Percentiles rank a stretch among this genome's conserved stretches.
These are phyloP conservation scores for Annulohypoxylon truncatum DNA, from an alignment of 2,329 filamentous ascomycete genomes.

Conservation along the genomic window DNA sequence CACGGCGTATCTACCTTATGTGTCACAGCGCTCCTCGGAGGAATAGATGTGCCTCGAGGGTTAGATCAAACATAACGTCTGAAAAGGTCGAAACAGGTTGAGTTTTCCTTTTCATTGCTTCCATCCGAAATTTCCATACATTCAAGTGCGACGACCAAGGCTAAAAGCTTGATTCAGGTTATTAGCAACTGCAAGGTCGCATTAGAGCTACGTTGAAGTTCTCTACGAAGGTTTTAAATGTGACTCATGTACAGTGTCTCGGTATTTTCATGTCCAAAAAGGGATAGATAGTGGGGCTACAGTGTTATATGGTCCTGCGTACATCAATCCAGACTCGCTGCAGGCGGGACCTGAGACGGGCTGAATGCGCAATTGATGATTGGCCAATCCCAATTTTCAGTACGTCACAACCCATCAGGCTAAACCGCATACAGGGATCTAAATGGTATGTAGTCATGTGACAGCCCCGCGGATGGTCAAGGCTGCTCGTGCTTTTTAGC, in stretches of 20 bases:
- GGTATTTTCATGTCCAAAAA: conserved; percentile 23
- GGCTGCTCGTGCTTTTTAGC: conserved; percentile 6
- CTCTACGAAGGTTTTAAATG: neutral
- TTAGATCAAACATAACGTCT: neutral
- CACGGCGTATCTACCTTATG: neutral
- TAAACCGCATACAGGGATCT: conserved; percentile 29
- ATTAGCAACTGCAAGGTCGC: neutral
- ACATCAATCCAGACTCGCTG: conserved; percentile 15
- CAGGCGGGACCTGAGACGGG: conserved; percentile 27
- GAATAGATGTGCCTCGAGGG: neutral
- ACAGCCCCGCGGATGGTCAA: conserved; percentile 11
- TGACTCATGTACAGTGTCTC: conserved; percentile 1
- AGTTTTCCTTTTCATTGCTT: neutral
- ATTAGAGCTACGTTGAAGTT: neutral
- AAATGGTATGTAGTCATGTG: conserved; percentile 24
- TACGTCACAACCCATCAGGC: conserved; percentile 31
- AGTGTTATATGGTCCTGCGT: conserved; percentile 10
- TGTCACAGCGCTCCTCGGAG: neutral
- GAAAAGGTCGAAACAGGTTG: neutral
- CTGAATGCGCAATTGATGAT: neutral
- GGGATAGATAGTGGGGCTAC: conserved; percentile 14
- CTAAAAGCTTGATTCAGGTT: neutral
- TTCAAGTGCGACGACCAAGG: neutral
- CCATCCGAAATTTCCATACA: neutral
- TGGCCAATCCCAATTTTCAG: conserved; percentile 28